Evolutionary conservation across 2,329 filamentous ascomycete species (phyloP), one percentile per base, ranked within the genome.

Genomic region (Cladosporium sp.): DNA sequence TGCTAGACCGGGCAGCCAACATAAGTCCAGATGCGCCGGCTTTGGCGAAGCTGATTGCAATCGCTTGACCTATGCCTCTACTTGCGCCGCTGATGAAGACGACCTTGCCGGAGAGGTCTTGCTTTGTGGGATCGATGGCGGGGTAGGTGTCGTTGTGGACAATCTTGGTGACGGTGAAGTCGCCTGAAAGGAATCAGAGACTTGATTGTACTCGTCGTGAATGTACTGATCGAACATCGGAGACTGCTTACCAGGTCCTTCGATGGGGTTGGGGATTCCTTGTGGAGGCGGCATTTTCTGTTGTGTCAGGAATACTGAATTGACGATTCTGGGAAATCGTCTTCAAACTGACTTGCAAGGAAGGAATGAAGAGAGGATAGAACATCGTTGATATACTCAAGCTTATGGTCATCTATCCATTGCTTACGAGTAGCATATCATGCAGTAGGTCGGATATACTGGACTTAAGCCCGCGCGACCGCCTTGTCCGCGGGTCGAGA

Each of bases 31-130:
- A 71, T 31, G 74, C 76, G 4, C 77, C 77, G 4, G 80, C 79
- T 58, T 68, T 68, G 16, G 80, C 81, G 59, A 76, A 84, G 9
- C 77, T 75, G n/a, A 78, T 61, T 1, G 79, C 80, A 3, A 75
- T 78, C 11, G 74, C 72, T 2, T 69, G 70, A 5, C 82, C 81
- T 34, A 66, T 58, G 37, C 63, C 63, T 46, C 55, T 54, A 14
- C 58, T 59, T 9, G 59, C 61, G 8, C 80, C 81, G 0, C 74
- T 80, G 46, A 84, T 74, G 53, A 85, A 71, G 43, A 78, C 67
- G 4, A 66, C 61, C 56, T 73, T 73, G 32, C 70, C 70, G 9
- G 59, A 46, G 31, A 76, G 70, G 55, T 75, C 59, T 34, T 65
- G 61, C 28, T 70, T 68, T 14, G 61, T 57, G 10, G 55, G 58